Base-by-base conservation (phyloP, 306 rosid genomes). In the Parietaria judaica region DNA sequence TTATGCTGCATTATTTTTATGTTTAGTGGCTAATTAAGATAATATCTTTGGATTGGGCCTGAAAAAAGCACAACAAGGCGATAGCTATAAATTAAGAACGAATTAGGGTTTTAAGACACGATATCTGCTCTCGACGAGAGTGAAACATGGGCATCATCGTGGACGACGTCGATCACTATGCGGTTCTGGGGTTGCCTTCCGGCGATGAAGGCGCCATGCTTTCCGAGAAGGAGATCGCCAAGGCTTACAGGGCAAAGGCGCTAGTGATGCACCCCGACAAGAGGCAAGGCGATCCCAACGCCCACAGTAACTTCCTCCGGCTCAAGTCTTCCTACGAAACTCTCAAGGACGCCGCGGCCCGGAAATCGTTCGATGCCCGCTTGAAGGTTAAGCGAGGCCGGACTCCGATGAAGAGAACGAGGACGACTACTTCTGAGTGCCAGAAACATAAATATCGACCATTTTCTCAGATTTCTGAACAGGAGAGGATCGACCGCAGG, bases 191-290 rank as follows among this genome's bases (percentile, higher is more conserved):
- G 36, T 64, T 94, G 15, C 85, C 94, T 0, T 82, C 97, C 8
- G 95, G 89, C 0, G 97, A 86, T 79, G 86, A 86, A 69, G 95
- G 94, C 0, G 65, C 97, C 3, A 82, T 79, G 58, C 81, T 86
- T 31, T 70, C 84, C 0, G 89, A 74, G 53, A 81, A 94, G 36
- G 87, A 88, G 34, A 86, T 94, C 65, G 70, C 80, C 2, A 88
- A 84, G 61, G 95, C 87, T 2, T 94, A 94, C 83, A 78, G 73
- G 78, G 72, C 7, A 3, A 88, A 81, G 71, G 99, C 99, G 36
- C 70, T 86, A 37, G 95, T 75, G 58, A 63, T 86, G 69, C 99
- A 94, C 65, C 99, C 99, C 0, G 99, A 94, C 78, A 94, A 94
- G 85, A 83, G 86, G 63, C 95, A 77, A 0, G 92, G 82, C 17